These are phyloP conservation scores for Arxiozyma bovina DNA, from an alignment of 1,139 yeast genomes.

Conservation along the genomic window DNA sequence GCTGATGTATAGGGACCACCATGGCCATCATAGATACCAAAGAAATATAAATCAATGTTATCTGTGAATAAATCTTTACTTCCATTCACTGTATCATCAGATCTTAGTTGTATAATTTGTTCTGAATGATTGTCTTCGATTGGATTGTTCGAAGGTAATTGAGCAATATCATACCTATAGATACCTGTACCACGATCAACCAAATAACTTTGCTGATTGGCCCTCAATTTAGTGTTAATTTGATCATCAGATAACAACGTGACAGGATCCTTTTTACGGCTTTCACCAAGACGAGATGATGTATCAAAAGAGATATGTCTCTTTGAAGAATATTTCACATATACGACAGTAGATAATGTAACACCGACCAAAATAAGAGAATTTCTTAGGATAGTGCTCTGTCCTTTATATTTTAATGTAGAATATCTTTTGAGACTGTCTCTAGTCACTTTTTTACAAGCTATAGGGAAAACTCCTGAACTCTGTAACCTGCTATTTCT, in stretches of 20 bases:
- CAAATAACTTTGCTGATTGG: constrained; percentile 67
- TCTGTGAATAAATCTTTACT: constrained; percentile 57
- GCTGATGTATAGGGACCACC: constrained; percentile 93
- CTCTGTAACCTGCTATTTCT: neutral
- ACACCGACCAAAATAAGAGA: neutral
- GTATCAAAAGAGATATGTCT: neutral
- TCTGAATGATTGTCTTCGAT: constrained; percentile 92
- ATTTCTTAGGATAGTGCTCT: neutral
- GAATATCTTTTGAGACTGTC: neutral
- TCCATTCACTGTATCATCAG: neutral
- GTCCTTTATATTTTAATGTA: neutral
- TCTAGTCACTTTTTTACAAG: neutral
- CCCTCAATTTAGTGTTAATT: constrained; percentile 60
- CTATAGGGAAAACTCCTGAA: neutral
- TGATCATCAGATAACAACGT: constrained; percentile 56
- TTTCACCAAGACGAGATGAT: neutral
- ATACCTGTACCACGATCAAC: constrained; percentile 89
- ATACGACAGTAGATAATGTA: neutral
- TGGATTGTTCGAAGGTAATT: constrained; percentile 84
- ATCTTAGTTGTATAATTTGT: constrained; percentile 43
- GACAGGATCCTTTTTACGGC: constrained; percentile 1
- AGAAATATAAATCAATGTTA: constrained; percentile 84
- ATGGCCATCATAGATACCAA: constrained; percentile 95
- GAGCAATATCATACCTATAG: constrained; percentile 81
- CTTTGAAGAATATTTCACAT: neutral